Evolutionary conservation across 1,284 basidiomycete species (phyloP), one percentile per base, ranked within the genome.

Genomic region (Pyrrhoderma lamaoense): DNA sequence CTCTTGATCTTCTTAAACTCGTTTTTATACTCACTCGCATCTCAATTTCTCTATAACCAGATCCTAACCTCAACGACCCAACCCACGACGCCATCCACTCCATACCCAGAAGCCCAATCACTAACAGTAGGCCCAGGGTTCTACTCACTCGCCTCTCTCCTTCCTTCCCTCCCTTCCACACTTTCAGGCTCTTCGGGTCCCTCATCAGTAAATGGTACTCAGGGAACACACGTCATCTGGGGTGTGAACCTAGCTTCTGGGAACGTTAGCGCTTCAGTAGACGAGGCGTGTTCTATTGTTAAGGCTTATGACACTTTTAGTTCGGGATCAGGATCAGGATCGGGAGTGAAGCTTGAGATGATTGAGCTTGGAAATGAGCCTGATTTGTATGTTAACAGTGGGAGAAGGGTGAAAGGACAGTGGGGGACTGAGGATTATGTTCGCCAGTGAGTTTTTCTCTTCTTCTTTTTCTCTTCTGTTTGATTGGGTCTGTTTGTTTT

Each of bases 151-250:
- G 74, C 76, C 2, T 69, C 70, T 25, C 77, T 78, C 58, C 71
- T 86, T 42, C 81, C 79, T 23, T 56, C 63, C 11, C n/a, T n/a
- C n/a, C n/a, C n/a, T n/a, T n/a, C n/a, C n/a, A n/a, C n/a, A n/a
- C n/a, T n/a, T n/a, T n/a, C n/a, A n/a, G n/a, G n/a, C n/a, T n/a
- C n/a, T n/a, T n/a, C n/a, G n/a, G n/a, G n/a, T n/a, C n/a, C n/a
- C n/a, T n/a, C n/a, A n/a, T n/a, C n/a, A n/a, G n/a, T n/a, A n/a
- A n/a, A n/a, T n/a, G n/a, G n/a, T n/a, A n/a, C n/a, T n/a, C n/a
- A n/a, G n/a, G 76, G 71, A 22, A 80, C 79, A 2, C 73, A 71
- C 57, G 79, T 83, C 56, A 78, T 71, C n/a, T 86, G 79, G 79
- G 85, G 82, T n/a, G 69, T 86, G 49, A 85, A 85, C 62, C 64